Evolutionary conservation across 2,329 filamentous ascomycete species (phyloP).

Genomic region (Neurospora crassa): DNA sequence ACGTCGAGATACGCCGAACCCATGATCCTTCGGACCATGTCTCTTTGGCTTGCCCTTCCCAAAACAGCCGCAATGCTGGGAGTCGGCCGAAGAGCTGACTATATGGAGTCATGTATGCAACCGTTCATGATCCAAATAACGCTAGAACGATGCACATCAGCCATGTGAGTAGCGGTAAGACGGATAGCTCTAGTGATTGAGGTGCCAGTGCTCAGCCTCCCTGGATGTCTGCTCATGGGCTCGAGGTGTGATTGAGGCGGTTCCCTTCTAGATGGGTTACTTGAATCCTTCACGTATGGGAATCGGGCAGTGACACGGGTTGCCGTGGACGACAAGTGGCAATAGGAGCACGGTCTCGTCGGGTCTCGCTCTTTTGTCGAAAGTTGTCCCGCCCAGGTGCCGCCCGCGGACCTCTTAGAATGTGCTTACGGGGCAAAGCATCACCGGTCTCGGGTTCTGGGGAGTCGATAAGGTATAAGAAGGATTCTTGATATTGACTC

Average conservation of each 20-base stretch:
- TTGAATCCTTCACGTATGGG: not conserved
- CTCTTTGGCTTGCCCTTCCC: not conserved
- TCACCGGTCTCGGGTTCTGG: not conserved
- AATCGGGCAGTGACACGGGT: not conserved
- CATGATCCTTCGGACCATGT: not conserved
- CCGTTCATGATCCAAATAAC: not conserved
- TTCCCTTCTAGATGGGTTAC: not conserved
- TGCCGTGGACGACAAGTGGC: not conserved
- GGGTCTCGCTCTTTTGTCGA: not conserved
- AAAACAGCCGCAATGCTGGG: not conserved
- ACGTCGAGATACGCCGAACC: not conserved
- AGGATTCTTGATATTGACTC: not conserved
- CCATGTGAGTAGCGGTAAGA: not conserved
- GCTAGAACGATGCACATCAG: not conserved
- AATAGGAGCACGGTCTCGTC: not conserved
- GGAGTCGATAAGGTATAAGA: not conserved
- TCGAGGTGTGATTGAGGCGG: not conserved
- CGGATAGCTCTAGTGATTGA: not conserved
- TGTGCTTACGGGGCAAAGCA: not conserved
- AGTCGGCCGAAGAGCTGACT: not conserved
- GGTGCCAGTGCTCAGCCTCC: not conserved
- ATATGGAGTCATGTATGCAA: not conserved
- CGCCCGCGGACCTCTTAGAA: not conserved
- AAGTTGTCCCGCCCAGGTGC: not conserved
- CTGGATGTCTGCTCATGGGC: not conserved